Evolutionary conservation across 768 basidiomycete genomes (phyloP), one percentile per base, ranked within the genome.

Genomic region (Lentinus tigrinus): DNA sequence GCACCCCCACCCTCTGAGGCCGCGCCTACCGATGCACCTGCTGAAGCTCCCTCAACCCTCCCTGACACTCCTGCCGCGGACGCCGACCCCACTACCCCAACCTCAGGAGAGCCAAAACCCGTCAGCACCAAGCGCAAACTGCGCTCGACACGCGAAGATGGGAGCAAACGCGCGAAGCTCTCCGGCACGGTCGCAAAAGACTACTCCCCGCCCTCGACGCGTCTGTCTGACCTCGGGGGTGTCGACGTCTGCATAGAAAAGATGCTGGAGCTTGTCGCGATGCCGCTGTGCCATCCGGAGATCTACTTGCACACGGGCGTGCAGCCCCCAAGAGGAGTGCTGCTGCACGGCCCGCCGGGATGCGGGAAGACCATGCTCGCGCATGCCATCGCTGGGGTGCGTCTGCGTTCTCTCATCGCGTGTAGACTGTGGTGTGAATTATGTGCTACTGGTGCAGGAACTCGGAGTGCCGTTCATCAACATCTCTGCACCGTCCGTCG

Each of bases 291-390:
- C 52, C 95, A 98, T 73, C 97, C 97, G 0, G 97, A 99, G 70
- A 85, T 99, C 7, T 98, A 98, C 74, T 74, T 92, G 4, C 89
- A 95, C 63, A 95, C 94, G 0, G 96, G 97, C 2, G 89, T 97
- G 3, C 88, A 91, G 62, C 89, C 95, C 4, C 95, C 96, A 1
- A 76, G 95, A 47, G 97, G 97, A 11, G 93, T 99, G 0, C 72
- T 99, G 21, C 72, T 99, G 9, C 91, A 98, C 71, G 97, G 97
- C 1, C 96, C 97, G 5, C 95, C 96, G 0, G 97, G 96, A 14
- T 98, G 95, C 66, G 97, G 97, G 4, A 99, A 99, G 75, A 98
- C 97, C 0, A 73, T 96, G 62, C 73, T 98, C 19, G 96, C 95
- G 14, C 89, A 95, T 70, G 97, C 95, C 17, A 91, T 98, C 57